phyloP scores from a whole-genome alignment of 306 rosid genomes.

The Canavalia gladiata region DNA sequence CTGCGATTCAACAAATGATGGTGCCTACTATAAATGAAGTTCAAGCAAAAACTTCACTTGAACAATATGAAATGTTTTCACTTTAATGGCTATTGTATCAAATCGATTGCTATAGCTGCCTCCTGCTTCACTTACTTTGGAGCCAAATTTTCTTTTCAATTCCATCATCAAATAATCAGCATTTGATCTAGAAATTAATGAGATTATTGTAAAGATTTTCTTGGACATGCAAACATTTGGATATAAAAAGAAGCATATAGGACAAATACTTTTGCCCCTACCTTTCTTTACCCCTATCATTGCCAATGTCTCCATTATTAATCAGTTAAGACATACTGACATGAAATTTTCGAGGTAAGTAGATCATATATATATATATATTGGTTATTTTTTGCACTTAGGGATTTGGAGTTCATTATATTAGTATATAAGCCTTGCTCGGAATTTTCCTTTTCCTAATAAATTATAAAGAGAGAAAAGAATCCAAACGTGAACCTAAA shows the following conservation, averaged over 20 bases:
- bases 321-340: constrained; percentile 42
- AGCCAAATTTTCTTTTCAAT: too few relatives aligned
- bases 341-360: constrained; percentile 47
- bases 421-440: background rate
- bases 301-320: constrained; percentile 43
- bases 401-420: constrained; percentile 54
- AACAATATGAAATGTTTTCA: too few relatives aligned
- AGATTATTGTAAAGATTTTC: background rate
- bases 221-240: constrained; percentile 28
- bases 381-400: constrained; percentile 37
- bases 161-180: too few relatives aligned
- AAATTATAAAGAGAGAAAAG: background rate
- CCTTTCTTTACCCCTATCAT: constrained; percentile 52
- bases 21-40: too few relatives aligned
- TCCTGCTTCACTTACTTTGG: too few relatives aligned
- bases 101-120: too few relatives aligned
- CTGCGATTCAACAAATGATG: too few relatives aligned
- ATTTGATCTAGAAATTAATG: too few relatives aligned
- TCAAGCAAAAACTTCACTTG: too few relatives aligned
- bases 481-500: background rate
- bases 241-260: constrained; percentile 25
- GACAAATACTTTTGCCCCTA: constrained; percentile 45
- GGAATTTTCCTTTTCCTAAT: constrained; percentile 19
- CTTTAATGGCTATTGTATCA: too few relatives aligned
- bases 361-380: constrained; percentile 18